Conservation (phyloP, 345 rosid species). For the Moricandia moricandioides region DNA sequence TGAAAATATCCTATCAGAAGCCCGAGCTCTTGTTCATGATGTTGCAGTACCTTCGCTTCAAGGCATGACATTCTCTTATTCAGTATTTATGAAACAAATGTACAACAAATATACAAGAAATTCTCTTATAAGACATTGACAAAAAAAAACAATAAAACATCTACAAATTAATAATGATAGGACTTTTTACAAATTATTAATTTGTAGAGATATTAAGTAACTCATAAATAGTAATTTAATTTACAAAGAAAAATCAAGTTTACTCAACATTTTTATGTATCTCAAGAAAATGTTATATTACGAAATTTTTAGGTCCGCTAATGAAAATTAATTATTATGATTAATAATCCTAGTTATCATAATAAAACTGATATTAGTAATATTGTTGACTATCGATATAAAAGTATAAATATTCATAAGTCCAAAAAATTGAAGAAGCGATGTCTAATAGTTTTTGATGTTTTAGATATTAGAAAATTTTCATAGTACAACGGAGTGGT, state of each 20-base stretch:
- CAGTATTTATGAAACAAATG: background rate
- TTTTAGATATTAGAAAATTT: background rate
- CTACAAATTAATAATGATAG: too few species aligned
- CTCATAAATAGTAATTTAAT: too few species aligned
- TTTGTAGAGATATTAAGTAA: too few species aligned
- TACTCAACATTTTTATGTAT: background rate
- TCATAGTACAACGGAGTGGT: background rate
- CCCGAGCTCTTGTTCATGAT: constrained; percentile 14
- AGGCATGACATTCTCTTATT: constrained; percentile 11
- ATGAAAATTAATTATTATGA: background rate
- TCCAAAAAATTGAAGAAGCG: background rate
- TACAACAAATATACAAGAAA: too few species aligned
- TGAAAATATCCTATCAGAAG: constrained; percentile 4
- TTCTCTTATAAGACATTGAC: too few species aligned
- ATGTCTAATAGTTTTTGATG: background rate
- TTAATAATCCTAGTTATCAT: background rate
- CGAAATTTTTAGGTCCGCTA: background rate
- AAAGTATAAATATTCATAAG: too few species aligned
- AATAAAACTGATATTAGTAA: background rate
- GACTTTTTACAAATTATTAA: too few species aligned
- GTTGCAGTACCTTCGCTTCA: constrained; percentile 12
- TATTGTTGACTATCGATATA: background rate
- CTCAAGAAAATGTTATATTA: background rate
- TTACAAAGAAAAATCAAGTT: too few species aligned
- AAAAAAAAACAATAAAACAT: too few species aligned